phyloP scores from a whole-genome alignment of 352 stramenopile species.

The Phytophthora fragariaefolia region DNA sequence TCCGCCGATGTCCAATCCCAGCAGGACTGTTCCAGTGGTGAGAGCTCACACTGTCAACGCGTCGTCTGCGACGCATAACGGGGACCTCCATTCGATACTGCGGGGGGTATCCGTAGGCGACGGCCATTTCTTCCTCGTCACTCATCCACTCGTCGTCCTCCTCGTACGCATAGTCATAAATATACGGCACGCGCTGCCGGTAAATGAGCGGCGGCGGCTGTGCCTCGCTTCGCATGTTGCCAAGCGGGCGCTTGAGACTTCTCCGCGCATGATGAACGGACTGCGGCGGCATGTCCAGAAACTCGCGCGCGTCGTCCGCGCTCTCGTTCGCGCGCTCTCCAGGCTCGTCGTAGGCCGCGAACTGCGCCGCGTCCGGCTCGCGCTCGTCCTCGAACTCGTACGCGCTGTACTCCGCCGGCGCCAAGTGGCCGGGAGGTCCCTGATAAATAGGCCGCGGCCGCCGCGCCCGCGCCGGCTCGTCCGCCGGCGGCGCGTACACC shows the following conservation, averaged over 20 bases:
- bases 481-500: conserved; percentile 19
- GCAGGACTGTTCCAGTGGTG: conserved; percentile 28
- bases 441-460: conserved; percentile 28
- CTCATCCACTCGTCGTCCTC: conserved; percentile 46
- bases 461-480: conserved; percentile 15
- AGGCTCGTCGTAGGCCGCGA: conserved; percentile 18
- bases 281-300: conserved; percentile 19
- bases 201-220: conserved; percentile 35
- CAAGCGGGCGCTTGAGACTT: conserved; percentile 35
- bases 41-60: conserved; percentile 34
- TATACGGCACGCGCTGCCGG: conserved; percentile 37
- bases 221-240: conserved; percentile 24
- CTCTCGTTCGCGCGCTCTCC: conserved; percentile 31
- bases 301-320: conserved; percentile 3
- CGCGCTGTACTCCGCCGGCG: conserved; percentile 20
- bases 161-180: conserved; percentile 46
- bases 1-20: conserved; percentile 15
- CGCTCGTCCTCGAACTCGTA: conserved; percentile 20
- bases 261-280: conserved; percentile 24
- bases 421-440: conserved; percentile 18
- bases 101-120: conserved; percentile 29
- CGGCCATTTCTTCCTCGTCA: conserved; percentile 37
- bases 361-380: conserved; percentile 9
- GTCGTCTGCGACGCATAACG: conserved; percentile 24
- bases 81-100: conserved; percentile 31